Percentiles rank a stretch among this genome's conserved stretches.
Evolutionary conservation across 2,329 filamentous ascomycete genomes (phyloP).

Genomic region (Curvularia spicifera): DNA sequence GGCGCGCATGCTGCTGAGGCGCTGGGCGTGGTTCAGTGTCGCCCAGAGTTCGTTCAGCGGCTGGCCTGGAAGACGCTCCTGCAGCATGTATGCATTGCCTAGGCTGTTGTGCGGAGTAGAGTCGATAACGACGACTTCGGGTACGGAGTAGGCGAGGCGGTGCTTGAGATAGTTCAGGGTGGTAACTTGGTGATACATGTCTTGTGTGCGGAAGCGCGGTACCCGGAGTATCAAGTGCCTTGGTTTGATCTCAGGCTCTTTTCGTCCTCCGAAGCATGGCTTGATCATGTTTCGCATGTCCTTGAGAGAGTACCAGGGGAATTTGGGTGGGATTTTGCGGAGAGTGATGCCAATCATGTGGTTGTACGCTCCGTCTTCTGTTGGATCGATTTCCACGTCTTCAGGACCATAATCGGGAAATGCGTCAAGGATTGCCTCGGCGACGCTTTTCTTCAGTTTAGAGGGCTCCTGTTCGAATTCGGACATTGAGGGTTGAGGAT

Average conservation of each 20-base stretch:
- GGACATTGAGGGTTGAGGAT: background rate
- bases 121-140: background rate
- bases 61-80: background rate
- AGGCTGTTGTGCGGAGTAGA: background rate
- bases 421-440: background rate
- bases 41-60: background rate
- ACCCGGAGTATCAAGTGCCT: background rate
- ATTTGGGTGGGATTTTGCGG: background rate
- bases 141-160: background rate
- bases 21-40: background rate
- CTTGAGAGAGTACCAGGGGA: background rate
- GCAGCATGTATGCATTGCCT: background rate
- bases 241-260: background rate
- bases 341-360: background rate
- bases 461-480: background rate
- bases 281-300: background rate
- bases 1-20: background rate
- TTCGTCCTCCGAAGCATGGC: background rate
- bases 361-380: background rate
- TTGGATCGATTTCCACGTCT: background rate
- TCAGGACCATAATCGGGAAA: background rate
- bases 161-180: background rate
- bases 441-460: background rate
- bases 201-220: background rate
- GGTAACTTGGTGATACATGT: background rate